Conservation (phyloP, 495 filamentous ascomycete genomes). For the Hypoxylon lenormandii region DNA sequence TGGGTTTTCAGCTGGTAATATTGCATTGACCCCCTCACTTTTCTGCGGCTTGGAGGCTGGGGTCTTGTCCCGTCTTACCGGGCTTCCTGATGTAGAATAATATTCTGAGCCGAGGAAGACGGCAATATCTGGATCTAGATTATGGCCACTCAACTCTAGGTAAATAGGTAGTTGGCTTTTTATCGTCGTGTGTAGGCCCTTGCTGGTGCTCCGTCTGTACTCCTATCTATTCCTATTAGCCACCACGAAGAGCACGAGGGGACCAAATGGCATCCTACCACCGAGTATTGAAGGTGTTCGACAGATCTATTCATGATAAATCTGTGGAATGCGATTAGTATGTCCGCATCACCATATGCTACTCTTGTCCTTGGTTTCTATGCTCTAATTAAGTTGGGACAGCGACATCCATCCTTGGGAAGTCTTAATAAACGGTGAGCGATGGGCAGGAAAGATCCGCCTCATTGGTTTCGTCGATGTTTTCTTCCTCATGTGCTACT, state of each 20-base stretch:
- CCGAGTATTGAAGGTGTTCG: slow-evolving; percentile 56
- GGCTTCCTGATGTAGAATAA: slow-evolving; percentile 1
- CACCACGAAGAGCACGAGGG: background rate
- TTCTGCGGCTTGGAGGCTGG: background rate
- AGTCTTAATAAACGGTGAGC: slow-evolving; percentile 55
- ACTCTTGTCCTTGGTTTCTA: background rate
- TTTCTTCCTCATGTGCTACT: slow-evolving; percentile 60
- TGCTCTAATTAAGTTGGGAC: slow-evolving; percentile 7
- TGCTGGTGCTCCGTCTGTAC: background rate
- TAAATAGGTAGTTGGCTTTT: slow-evolving; percentile 1
- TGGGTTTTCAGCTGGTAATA: slow-evolving; percentile 28
- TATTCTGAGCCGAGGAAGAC: background rate
- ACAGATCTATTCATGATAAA: slow-evolving; percentile 53
- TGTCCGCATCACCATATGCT: slow-evolving; percentile 5
- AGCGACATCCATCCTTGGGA: slow-evolving; percentile 61
- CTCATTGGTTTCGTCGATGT: slow-evolving; percentile 59
- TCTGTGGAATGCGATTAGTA: slow-evolving; percentile 57
- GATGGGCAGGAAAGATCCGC: slow-evolving; percentile 56
- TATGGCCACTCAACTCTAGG: background rate
- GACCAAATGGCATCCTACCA: slow-evolving; percentile 58
- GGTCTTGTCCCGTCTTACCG: background rate
- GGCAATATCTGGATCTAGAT: background rate
- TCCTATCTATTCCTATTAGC: background rate
- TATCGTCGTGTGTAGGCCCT: background rate
- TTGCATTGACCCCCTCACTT: slow-evolving; percentile 7